Evolutionary conservation across 1,284 basidiomycete species (phyloP).

Genomic region (Microbotryomycetes sp.): DNA sequence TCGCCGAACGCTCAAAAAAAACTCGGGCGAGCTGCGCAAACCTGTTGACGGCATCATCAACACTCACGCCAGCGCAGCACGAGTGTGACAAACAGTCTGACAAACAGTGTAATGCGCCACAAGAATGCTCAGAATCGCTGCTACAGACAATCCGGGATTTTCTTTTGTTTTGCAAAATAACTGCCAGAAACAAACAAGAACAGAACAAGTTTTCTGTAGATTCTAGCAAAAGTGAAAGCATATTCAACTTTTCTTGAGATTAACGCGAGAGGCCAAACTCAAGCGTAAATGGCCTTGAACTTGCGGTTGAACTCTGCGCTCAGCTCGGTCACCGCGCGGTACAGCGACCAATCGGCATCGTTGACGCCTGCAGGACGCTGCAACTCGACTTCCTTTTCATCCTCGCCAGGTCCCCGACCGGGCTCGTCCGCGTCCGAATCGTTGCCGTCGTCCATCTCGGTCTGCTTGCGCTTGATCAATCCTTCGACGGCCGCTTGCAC

Average conservation of each 20-base stretch:
- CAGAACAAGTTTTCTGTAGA: background rate
- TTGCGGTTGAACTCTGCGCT: conserved; percentile 52
- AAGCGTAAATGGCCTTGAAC: conserved; percentile 51
- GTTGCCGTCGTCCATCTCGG: conserved; percentile 37
- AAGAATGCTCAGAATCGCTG: too few relatives aligned
- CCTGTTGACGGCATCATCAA: background rate
- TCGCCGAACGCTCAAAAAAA: background rate
- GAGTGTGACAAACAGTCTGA: background rate
- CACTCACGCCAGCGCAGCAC: background rate
- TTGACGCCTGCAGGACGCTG: conserved; percentile 37
- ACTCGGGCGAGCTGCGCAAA: background rate
- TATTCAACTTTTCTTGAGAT: background rate
- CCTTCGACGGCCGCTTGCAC: conserved; percentile 48
- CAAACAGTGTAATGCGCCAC: too few relatives aligned
- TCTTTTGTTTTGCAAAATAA: too few relatives aligned
- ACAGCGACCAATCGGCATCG: conserved; percentile 52
- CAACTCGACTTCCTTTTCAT: conserved; percentile 40
- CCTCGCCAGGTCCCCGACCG: conserved; percentile 28
- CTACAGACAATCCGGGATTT: too few relatives aligned
- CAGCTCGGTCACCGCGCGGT: conserved; percentile 47
- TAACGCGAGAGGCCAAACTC: background rate
- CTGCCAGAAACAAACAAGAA: too few relatives aligned
- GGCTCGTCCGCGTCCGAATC: conserved; percentile 33
- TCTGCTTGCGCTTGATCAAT: conserved; percentile 39
- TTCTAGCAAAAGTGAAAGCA: too few relatives aligned